These are phyloP conservation scores for Plasmodium cynomolgi DNA, from an alignment of 169 alveolate genomes.

Conservation along the genomic window DNA sequence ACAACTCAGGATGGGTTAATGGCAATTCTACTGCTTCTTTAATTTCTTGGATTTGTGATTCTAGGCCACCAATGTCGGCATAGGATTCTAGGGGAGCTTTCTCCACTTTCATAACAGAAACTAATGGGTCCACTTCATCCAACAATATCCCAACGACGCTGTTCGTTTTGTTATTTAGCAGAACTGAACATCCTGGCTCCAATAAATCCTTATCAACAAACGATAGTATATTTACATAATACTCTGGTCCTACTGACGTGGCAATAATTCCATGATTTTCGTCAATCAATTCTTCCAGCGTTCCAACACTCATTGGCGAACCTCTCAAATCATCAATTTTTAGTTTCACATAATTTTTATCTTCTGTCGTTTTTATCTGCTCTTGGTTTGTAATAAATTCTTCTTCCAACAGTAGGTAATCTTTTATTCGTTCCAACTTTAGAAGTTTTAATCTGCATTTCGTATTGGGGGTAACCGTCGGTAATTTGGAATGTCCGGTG, in stretches of 20 bases:
- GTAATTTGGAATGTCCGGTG: conserved; percentile 88
- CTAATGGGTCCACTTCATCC: conserved; percentile 99
- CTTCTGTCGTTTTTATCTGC: conserved; percentile 82
- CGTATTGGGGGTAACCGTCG: conserved; percentile 94
- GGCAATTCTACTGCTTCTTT: conserved; percentile 98
- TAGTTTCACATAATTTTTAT: conserved; percentile 83
- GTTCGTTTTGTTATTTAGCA: conserved; percentile 95
- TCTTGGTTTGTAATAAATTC: conserved; percentile 93
- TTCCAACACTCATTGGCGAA: conserved; percentile 98
- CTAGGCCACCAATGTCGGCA: conserved; percentile 99
- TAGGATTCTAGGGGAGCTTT: conserved; percentile 99
- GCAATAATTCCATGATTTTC: conserved; percentile 99
- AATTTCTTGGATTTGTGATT: conserved; percentile 96
- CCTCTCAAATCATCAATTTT: conserved; percentile 98
- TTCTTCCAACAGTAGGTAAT: conserved; percentile 95
- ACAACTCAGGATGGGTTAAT: conserved; percentile 98
- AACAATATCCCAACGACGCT: conserved; percentile 97
- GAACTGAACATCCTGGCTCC: conserved; percentile 98
- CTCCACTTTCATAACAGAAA: conserved; percentile 97
- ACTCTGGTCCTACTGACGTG: conserved; percentile 98
- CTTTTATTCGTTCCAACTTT: conserved; percentile 95
- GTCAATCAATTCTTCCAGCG: conserved; percentile 97
- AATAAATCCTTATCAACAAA: conserved; percentile 98
- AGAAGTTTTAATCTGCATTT: conserved; percentile 94
- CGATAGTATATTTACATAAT: conserved; percentile 97